Base-by-base conservation (phyloP, 352 stramenopile species). In the Elongisporangium prolatum region DNA sequence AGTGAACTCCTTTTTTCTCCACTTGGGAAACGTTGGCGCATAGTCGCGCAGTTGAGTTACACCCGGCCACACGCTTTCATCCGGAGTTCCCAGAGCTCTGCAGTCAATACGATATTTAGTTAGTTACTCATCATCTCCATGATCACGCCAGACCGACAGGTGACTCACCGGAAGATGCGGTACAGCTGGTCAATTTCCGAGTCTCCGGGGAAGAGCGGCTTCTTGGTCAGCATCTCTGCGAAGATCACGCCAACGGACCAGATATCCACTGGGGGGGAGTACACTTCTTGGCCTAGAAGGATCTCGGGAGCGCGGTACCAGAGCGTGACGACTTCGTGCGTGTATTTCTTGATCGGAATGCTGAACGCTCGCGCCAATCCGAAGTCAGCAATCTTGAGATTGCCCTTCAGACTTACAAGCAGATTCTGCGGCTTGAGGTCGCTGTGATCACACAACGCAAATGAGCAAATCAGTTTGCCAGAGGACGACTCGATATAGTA, bases 251-350 rank as follows among this genome's bases (percentile, higher is more conserved):
- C 86, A n/a, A 93, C 80, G 3, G 81, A 91, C 86, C 86, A 95
- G 48, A 93, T 89, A 57, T 95, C 86, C n/a, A 95, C 83, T 7
- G 86, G 80, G 14, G 86, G 81, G 8, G 80, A 90, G 75, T 95
- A 95, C n/a, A 89, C 61, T 50, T 92, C 79, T 47, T 98, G 75
- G 8, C 97, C 97, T 0, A 99, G 82, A 38, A 99, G 69, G 62
- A 99, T 99, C 79, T 99, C 97, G 0, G 97, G 97, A 21, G 97
- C 92, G 13, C 97, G 91, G 72, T 99, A 99, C 97, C 97, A 99
- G 9, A 99, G 84, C 48, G 97, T 99, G 7, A 99, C 97, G 34
- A 99, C 85, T 68, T 99, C 97, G 65, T 99, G 97, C 20, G 97
- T 99, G 64, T 99, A 95, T 49, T 97, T 97, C 25, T 97, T 95